Evolutionary conservation across 2,329 filamentous ascomycete species (phyloP), one percentile per base, ranked within the genome.

Genomic region (Pyrenophora tritici-repentis): DNA sequence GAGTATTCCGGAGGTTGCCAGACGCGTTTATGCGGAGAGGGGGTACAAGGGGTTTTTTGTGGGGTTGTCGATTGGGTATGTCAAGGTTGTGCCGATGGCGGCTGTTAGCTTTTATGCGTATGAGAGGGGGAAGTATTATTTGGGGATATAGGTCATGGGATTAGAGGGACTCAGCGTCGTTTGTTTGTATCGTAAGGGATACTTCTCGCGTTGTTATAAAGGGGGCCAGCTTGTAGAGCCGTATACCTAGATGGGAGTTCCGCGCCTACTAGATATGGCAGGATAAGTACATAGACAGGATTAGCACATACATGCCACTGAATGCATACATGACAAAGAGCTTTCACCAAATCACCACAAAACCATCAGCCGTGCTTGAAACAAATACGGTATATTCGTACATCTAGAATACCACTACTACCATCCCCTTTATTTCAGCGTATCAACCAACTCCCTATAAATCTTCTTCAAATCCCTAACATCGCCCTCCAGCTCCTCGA

Each of bases 381-480:
- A 24, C 22, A 40, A 63, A 1, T 3, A 9, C 18, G 9, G 4
- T 29, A 4, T 29, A 12, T 29, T 29, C 10, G 9, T 29, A 29
- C 26, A 4, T 13, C 7, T 29, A 29, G 26, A 29, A 24, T 24
- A 5, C 5, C 18, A 16, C 5, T 40, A 26, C 10, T 10, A 7
- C 18, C 8, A 31, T 12, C 10, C 12, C 9, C 14, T 24, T 34
- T 45, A 49, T 17, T 50, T 45, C 12, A 50, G 7, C 9, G 50
- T 50, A 50, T 53, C 46, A 5, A 50, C 50, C 72, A 99, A 76
- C 70, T 97, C 93, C 60, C 91, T 85, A 78, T 97, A 97, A 82
- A 99, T 96, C 68, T 87, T 88, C 79, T 99, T 99, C 72, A 99
- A 81, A 78, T 99, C 94, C 59, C 86, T 81, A 45, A 99, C 89